phyloP scores from a whole-genome alignment of 805 yeast species.

The Debaryomyces prosopidis region DNA sequence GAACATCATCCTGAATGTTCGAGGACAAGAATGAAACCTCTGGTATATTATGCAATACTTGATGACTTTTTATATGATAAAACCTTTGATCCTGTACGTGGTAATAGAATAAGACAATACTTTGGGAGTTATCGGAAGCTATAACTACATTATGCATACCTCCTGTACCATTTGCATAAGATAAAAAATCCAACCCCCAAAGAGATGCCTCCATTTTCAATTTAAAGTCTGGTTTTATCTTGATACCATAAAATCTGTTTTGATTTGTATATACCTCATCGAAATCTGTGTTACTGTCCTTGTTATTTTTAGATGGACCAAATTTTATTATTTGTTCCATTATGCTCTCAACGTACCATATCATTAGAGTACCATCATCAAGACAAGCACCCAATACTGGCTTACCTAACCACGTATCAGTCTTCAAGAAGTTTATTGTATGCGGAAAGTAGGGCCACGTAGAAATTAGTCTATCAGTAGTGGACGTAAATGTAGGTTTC shows the following conservation, averaged over 20 bases:
- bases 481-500: constrained; percentile 40
- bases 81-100: constrained; percentile 24
- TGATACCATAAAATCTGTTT: constrained; percentile 18
- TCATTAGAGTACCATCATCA: constrained; percentile 54
- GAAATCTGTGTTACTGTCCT: constrained; percentile 3
- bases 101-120: constrained; percentile 42
- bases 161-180: constrained; percentile 13
- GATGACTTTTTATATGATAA: constrained; percentile 37
- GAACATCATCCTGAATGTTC: constrained; percentile 14
- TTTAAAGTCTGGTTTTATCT: constrained; percentile 23
- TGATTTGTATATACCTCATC: background rate
- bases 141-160: constrained; percentile 36
- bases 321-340: constrained; percentile 13
- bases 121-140: constrained; percentile 56
- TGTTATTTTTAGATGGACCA: constrained; percentile 3
- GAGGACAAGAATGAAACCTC: constrained; percentile 42
- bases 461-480: constrained; percentile 41
- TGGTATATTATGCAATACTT: constrained; percentile 56
- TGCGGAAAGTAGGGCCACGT: constrained; percentile 59
- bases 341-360: constrained; percentile 34
- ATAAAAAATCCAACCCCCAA: constrained; percentile 62
- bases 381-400: constrained; percentile 50
- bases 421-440: constrained; percentile 52
- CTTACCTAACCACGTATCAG: constrained; percentile 29
- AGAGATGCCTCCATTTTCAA: constrained; percentile 46